Evolutionary conservation across 2,329 filamentous ascomycete genomes (phyloP).

Genomic region (Trichoderma simmonsii): DNA sequence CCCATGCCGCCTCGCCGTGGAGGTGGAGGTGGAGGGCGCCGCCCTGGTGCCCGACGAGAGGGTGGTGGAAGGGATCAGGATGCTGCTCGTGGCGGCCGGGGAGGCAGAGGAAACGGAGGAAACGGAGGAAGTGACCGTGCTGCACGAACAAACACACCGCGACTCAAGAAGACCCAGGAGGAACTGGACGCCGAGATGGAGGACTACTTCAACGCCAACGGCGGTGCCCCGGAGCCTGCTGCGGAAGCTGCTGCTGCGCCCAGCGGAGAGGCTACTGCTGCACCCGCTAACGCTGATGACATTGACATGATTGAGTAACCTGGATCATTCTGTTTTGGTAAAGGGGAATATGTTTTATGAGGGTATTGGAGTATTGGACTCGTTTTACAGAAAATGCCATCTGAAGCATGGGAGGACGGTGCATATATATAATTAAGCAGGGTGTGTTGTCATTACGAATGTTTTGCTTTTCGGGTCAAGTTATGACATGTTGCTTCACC

Average conservation of each 20-base stretch:
- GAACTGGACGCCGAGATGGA: constrained; percentile 97
- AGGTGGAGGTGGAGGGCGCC: constrained; percentile 38
- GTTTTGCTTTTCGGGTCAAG: constrained; percentile 5
- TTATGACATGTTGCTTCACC: not conserved
- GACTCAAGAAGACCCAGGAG: constrained; percentile 81
- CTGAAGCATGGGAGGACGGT: constrained; percentile 2
- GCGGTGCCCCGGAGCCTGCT: constrained; percentile 26
- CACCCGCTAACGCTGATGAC: constrained; percentile 46
- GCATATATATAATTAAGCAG: constrained; percentile 14
- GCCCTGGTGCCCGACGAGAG: constrained; percentile 49
- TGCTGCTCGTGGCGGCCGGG: constrained; percentile 35
- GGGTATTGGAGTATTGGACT: constrained; percentile 6
- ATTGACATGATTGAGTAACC: constrained; percentile 67
- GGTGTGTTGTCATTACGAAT: constrained; percentile 11
- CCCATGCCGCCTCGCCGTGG: constrained; percentile 53
- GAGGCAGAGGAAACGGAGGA: constrained; percentile 24
- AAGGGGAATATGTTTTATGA: constrained; percentile 26
- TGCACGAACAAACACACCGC: constrained; percentile 57
- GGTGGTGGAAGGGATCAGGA: constrained; percentile 30
- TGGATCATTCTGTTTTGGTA: not conserved
- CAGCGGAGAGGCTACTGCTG: constrained; percentile 32
- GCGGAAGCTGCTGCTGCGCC: constrained; percentile 29
- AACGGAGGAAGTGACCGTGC: constrained; percentile 32
- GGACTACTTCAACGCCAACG: constrained; percentile 70
- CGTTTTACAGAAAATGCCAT: constrained; percentile 9